Evolutionary conservation across 2,329 filamentous ascomycete genomes (phyloP), one percentile per base, ranked within the genome.

Genomic region (Leptographium flavum): DNA sequence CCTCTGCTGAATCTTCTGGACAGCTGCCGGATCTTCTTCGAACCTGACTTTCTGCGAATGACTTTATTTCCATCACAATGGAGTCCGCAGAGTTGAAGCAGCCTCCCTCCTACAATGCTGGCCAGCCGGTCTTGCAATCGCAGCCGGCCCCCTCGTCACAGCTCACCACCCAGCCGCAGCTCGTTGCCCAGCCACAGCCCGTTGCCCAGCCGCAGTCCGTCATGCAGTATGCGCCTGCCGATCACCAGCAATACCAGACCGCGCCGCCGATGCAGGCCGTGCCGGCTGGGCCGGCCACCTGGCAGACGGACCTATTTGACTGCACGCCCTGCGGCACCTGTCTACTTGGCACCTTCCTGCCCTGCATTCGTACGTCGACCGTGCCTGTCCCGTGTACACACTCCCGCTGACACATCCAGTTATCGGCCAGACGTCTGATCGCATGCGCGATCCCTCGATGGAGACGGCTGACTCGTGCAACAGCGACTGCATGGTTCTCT

Each of bases 341-440:
- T 49, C 50, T 63, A 39, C 54, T 69, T 27, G 59, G 57, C 39
- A 59, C 58, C 30, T 68, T 57, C 42, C 52, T 65, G 44, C 68
- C 68, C 11, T 70, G 67, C 48, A 51, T 70, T 22, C 55, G 67
- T 70, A 57, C 40, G 66, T 64, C n/a, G n/a, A n/a, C n/a, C n/a
- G 4, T 31, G 5, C 3, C 15, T 23, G 6, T 5, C 7, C 28
- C 32, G 3, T n/a, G 14, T 15, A 17, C 2, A 32, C n/a, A 25
- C 5, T 3, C 11, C 40, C 31, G 17, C 21, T 48, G 32, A 39
- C 36, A 42, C 8, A 8, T 1, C 5, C 50, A 69, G 66, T 70
- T 28, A 49, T 67, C 45, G 68, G 68, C 45, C 60, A 61, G 50
- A 69, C 68, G 5, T 52, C 65, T 15, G 61, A 65, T 44, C 66